These are phyloP conservation scores for Pilaira anomala DNA, from an alignment of 192 early-diverging fungal genomes.

Conservation along the genomic window DNA sequence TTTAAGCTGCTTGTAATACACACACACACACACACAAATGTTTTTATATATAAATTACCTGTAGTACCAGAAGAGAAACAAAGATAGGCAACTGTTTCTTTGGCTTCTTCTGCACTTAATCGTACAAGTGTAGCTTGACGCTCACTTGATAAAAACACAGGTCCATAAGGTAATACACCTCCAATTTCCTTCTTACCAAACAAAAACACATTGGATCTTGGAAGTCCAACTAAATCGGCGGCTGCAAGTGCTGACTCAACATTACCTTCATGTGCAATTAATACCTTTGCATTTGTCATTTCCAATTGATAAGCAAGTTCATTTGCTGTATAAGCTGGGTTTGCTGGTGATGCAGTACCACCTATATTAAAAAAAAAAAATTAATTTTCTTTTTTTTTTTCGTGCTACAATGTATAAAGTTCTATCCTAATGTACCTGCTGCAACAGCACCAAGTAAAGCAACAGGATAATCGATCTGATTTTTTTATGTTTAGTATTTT, in stretches of 20 bases:
- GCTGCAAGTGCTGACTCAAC: conserved; percentile 26
- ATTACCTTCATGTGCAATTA: conserved; percentile 52
- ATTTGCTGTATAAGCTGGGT: conserved; percentile 74
- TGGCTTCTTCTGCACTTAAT: conserved; percentile 27
- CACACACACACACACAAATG: no score
- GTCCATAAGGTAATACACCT: conserved; percentile 26
- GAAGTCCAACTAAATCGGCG: conserved; percentile 16
- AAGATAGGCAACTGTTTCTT: conserved; percentile 25
- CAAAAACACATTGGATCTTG: conserved; percentile 24
- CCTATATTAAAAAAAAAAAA: conserved; percentile 34
- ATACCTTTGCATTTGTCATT: conserved; percentile 62
- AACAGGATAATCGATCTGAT: conserved; percentile 27
- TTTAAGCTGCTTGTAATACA: no score
- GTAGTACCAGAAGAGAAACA: conserved; percentile 41
- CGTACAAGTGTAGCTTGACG: conserved; percentile 16
- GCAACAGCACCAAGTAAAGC: conserved; percentile 36
- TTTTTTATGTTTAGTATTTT: no score
- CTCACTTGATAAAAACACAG: conserved; percentile 5
- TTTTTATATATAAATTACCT: conserved; percentile 13
- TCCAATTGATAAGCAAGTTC: conserved; percentile 77
- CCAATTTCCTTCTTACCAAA: conserved; percentile 24
- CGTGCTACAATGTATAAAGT: conserved; percentile 7
- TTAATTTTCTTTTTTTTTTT: not conserved
- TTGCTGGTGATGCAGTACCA: conserved; percentile 69
- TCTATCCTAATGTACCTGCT: conserved; percentile 31